Evolutionary conservation across 2,329 filamentous ascomycete species (phyloP).

Genomic region (Whalleya microplaca): DNA sequence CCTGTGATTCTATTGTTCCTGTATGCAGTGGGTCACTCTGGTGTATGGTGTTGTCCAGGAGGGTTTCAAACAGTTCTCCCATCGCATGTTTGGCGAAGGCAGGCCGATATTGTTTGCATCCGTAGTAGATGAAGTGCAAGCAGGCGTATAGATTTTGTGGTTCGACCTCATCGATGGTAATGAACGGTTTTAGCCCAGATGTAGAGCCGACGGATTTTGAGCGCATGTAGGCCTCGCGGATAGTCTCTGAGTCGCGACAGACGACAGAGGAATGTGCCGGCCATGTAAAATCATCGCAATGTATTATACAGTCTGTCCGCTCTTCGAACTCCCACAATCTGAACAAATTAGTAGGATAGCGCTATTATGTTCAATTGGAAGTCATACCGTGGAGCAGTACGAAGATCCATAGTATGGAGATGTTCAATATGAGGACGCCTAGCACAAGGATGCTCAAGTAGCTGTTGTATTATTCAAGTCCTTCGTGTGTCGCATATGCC

Average conservation of each 20-base stretch:
- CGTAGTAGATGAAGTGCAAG: not conserved
- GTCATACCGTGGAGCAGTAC: too few species aligned
- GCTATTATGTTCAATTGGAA: not conserved
- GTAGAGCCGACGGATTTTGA: not conserved
- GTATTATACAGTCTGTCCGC: not conserved
- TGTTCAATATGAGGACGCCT: too few species aligned
- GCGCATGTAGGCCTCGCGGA: not conserved
- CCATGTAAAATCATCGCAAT: not conserved
- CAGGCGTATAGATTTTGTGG: not conserved
- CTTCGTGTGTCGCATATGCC: too few species aligned
- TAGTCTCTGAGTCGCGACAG: not conserved
- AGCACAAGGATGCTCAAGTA: too few species aligned
- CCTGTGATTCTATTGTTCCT: not conserved
- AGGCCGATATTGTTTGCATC: not conserved
- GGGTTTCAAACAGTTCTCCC: too few species aligned
- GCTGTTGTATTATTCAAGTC: too few species aligned
- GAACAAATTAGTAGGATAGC: not conserved
- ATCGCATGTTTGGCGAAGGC: not conserved
- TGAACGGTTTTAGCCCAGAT: not conserved
- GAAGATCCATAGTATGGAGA: too few species aligned
- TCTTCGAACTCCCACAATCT: not conserved
- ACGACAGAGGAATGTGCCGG: not conserved
- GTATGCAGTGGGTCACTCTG: not conserved
- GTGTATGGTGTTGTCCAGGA: conserved; percentile 21
- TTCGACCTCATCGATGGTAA: not conserved